Conservation (phyloP, 306 rosid genomes). For the Malus sieversii region DNA sequence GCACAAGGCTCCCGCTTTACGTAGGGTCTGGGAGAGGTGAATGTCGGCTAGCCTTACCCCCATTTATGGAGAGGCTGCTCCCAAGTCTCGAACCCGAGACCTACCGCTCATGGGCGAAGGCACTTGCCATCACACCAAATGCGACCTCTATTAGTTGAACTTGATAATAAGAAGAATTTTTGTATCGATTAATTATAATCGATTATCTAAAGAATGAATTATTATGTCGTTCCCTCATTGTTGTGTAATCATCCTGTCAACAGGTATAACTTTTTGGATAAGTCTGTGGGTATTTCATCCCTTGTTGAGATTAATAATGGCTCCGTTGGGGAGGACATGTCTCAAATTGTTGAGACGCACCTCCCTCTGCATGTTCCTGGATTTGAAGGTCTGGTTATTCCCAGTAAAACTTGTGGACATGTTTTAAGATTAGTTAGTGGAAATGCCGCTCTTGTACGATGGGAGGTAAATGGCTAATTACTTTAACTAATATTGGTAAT, state of each 20-base stretch:
- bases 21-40: too few relatives aligned
- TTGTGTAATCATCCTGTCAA: constrained; percentile 19
- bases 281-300: constrained; percentile 75
- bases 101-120: too few relatives aligned
- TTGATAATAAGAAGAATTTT: background rate
- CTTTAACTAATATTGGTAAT: constrained; percentile 5
- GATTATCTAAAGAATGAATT: background rate
- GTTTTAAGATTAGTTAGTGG: constrained; percentile 58
- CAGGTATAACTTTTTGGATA: constrained; percentile 84
- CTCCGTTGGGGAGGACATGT: constrained; percentile 30
- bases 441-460: constrained; percentile 78
- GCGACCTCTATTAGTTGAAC: background rate
- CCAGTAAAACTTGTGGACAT: constrained; percentile 65
- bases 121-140: too few relatives aligned
- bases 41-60: too few relatives aligned
- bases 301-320: constrained; percentile 48
- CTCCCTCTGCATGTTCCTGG: constrained; percentile 64
- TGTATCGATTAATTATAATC: background rate
- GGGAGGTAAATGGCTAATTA: constrained; percentile 65
- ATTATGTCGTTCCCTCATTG: background rate
- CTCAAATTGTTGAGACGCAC: constrained; percentile 50
- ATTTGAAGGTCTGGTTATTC: constrained; percentile 69
- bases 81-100: too few relatives aligned
- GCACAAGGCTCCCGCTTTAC: too few relatives aligned
- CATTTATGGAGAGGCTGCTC: too few relatives aligned